Evolutionary conservation across 208 protist genomes (phyloP).

Genomic region (Leishmania major): DNA sequence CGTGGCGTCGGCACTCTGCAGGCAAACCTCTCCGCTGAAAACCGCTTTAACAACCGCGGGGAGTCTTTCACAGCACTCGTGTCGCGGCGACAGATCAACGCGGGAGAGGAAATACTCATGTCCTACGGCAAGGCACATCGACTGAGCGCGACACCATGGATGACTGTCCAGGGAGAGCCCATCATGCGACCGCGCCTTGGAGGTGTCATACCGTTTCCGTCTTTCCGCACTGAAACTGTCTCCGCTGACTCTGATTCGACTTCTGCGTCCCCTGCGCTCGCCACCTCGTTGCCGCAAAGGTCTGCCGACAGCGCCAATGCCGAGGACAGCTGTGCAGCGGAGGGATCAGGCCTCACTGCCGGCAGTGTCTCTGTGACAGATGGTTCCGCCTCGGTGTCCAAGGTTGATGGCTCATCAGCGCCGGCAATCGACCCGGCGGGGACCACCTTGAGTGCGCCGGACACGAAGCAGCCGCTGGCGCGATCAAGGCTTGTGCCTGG

Average conservation of each 20-base stretch:
- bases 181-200: slow-evolving; percentile 62
- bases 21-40: slow-evolving; percentile 84
- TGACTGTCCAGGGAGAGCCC: slow-evolving; percentile 55
- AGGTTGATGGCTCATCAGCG: not conserved
- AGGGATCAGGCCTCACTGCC: not conserved
- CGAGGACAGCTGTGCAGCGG: not conserved
- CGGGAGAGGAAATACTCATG: slow-evolving; percentile 91
- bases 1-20: slow-evolving; percentile 63
- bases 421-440: not conserved
- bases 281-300: not conserved
- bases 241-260: not conserved
- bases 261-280: not conserved
- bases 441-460: not conserved
- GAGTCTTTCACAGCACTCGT: slow-evolving; percentile 90
- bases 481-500: not conserved
- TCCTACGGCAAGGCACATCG: slow-evolving; percentile 87
- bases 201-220: slow-evolving; percentile 73
- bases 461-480: not conserved
- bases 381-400: not conserved
- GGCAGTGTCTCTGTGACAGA: not conserved
- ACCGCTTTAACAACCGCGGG: slow-evolving; percentile 70
- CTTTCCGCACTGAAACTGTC: slow-evolving; percentile 11
- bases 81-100: slow-evolving; percentile 62
- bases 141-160: slow-evolving; percentile 70
- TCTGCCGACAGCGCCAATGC: not conserved